Percentiles rank a stretch among this genome's conserved stretches.
These are phyloP conservation scores for Yamadazyma friedrichii DNA, from an alignment of 1,139 yeast species.

Conservation along the genomic window DNA sequence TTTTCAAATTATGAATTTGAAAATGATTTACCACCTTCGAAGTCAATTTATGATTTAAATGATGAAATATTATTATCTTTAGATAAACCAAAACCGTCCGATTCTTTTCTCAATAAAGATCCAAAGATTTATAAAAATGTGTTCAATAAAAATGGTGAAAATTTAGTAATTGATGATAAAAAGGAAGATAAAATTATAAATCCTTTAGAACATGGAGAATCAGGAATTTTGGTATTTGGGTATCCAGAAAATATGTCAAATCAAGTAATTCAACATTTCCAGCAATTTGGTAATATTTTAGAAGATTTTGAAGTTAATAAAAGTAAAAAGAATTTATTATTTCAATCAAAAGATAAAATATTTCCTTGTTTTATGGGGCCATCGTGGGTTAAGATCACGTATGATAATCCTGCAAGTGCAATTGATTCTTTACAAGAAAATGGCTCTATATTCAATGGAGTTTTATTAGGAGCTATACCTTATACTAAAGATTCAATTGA, in stretches of 20 bases:
- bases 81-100: slow-evolving; percentile 29
- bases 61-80: slow-evolving; percentile 37
- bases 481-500: slow-evolving; percentile 61
- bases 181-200: slow-evolving; percentile 14
- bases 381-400: slow-evolving; percentile 88
- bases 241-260: slow-evolving; percentile 76
- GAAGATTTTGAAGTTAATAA: slow-evolving; percentile 62
- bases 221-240: slow-evolving; percentile 84
- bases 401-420: slow-evolving; percentile 73
- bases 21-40: slow-evolving; percentile 58
- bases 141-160: slow-evolving; percentile 32
- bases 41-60: slow-evolving; percentile 58
- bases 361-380: slow-evolving; percentile 78
- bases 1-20: slow-evolving; percentile 23
- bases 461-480: slow-evolving; percentile 75
- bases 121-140: slow-evolving; percentile 47
- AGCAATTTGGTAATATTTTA: slow-evolving; percentile 75
- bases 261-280: slow-evolving; percentile 69
- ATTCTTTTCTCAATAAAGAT: slow-evolving; percentile 42
- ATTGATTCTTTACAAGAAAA: slow-evolving; percentile 81
- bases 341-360: slow-evolving; percentile 18
- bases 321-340: slow-evolving; percentile 17
- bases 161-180: slow-evolving; percentile 2
- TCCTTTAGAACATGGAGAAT: slow-evolving; percentile 38
- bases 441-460: slow-evolving; percentile 69